Evolutionary conservation across 2,329 filamentous ascomycete genomes (phyloP), one percentile per base, ranked within the genome.

Genomic region (Pseudogymnoascus sp.): DNA sequence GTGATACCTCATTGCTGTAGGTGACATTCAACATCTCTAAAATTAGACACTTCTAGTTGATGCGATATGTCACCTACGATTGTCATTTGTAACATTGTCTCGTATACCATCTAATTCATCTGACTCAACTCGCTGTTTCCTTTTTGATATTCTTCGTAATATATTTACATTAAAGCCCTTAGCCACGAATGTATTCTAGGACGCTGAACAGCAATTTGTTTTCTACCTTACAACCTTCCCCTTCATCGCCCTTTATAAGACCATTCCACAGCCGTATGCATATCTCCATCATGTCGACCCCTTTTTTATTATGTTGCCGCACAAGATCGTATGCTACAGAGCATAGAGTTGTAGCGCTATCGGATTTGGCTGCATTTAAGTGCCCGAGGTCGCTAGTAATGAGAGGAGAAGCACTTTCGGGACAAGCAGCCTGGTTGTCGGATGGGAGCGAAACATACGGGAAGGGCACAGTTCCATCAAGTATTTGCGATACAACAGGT

Each of bases 291-390:
- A 40, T 40, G 37, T 40, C 37, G 2, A 40, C n/a, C 37, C 37
- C 37, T 19, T 40, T 40, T 8, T 40, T 40, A 16, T 40, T 40
- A 40, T 40, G 37, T 40, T 40, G 37, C 4, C 37, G 37, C n/a
- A 40, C n/a, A 19, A 40, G 37, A 40, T 40, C 37, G 37, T 40
- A 40, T 40, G 37, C 37, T 8, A 40, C 37, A 40, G 37, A 40
- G 37, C 37, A 40, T 40, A 40, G n/a, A 40, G 37, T 40, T 40
- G 37, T 40, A 8, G 14, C 31, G 6, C 59, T 75, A 72, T 69
- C 72, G 33, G 65, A 71, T 40, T 71, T 8, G 12, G 14, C 14
- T 16, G 2, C 1, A 16, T 40, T 40, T 40, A 40, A 40, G 19
- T 40, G 37, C n/a, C 37, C 37, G 5, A 16, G 37, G 10, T 16